Base-by-base conservation (phyloP, 352 stramenopile species). In the Hyaloperonospora brassicae region DNA sequence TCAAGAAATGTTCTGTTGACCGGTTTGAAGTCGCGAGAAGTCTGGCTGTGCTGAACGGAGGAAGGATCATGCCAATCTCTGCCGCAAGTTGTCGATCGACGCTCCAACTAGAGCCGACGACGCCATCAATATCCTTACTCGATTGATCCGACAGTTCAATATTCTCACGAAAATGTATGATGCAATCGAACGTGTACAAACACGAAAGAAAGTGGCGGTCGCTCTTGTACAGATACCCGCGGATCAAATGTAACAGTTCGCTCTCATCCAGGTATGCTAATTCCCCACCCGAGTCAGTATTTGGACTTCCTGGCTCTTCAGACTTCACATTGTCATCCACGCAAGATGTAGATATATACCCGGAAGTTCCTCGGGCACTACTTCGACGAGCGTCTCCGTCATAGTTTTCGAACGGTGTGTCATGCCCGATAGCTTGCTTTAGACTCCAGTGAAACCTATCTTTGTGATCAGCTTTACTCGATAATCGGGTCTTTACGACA, bases 41-140 rank as follows among this genome's bases (percentile, higher is more conserved):
- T 22, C 84, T 74, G 8, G 83, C 76, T 2, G 84, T 91, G 47
- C 84, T 95, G 47, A 95, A 95, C n/a, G 84, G 76, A 22, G 84
- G 83, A 17, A 89, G 59, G n/a, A 90, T 62, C 51, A 69, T 68
- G 35, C 69, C 67, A 25, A 75, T 77, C 52, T 65, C 62, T 21
- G 72, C 72, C 8, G 72, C 72, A 21, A 73, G 48, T 49, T 70
- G 53, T 21, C 71, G 65, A 58, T 84, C 71, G 13, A 63, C 57
- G 27, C 46, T 66, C 74, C 76, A 84, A 25, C 70, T 70, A 2
- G 73, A 76, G 9, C 79, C 82, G 21, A 93, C 52, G n/a, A 88
- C 47, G 17, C 54, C 55, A 12, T 70, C 57, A 3, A 59, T 36
- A 9, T 65, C 52, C 46, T 73, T 76, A 41, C 47, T 72, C 30